Conservation (phyloP, 2,329 filamentous ascomycete species). For the Colletotrichum sp. region DNA sequence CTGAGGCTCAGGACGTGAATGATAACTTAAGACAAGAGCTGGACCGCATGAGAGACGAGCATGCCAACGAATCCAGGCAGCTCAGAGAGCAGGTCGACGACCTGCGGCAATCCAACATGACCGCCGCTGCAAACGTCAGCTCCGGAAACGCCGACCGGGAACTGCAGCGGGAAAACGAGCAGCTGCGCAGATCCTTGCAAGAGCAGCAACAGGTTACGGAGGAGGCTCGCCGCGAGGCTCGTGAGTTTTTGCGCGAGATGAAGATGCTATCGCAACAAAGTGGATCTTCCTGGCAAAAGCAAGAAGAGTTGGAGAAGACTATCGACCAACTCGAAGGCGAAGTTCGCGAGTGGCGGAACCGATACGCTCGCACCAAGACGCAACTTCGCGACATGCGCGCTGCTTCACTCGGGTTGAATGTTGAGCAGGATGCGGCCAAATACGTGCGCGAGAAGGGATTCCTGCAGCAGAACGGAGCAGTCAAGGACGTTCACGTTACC, state of each 20-base stretch:
- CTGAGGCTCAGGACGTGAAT: conserved; percentile 78
- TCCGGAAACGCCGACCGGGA: conserved; percentile 52
- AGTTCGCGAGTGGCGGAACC: conserved; percentile 86
- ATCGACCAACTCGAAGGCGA: conserved; percentile 82
- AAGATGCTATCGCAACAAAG: conserved; percentile 82
- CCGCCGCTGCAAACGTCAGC: conserved; percentile 13
- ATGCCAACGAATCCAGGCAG: conserved; percentile 66
- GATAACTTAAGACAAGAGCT: conserved; percentile 81
- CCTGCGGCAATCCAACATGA: conserved; percentile 38
- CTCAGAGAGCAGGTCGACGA: conserved; percentile 70
- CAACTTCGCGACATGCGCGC: conserved; percentile 83
- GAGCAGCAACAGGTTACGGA: conserved; percentile 85
- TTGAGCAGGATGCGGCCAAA: conserved; percentile 73
- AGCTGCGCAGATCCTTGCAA: conserved; percentile 66
- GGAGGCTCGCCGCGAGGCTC: conserved; percentile 84
- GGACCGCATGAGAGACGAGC: conserved; percentile 73
- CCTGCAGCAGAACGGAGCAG: conserved; percentile 73
- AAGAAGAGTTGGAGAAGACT: conserved; percentile 77
- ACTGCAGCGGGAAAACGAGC: conserved; percentile 71
- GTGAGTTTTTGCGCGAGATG: conserved; percentile 89
- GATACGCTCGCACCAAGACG: conserved; percentile 87
- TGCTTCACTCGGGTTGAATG: conserved; percentile 76
- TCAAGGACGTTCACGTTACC: conserved; percentile 92
- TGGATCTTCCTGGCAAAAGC: conserved; percentile 78
- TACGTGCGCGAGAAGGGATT: conserved; percentile 72